These are phyloP conservation scores for Xylariales sp. DNA, from an alignment of 2,329 filamentous ascomycete species.

Conservation along the genomic window DNA sequence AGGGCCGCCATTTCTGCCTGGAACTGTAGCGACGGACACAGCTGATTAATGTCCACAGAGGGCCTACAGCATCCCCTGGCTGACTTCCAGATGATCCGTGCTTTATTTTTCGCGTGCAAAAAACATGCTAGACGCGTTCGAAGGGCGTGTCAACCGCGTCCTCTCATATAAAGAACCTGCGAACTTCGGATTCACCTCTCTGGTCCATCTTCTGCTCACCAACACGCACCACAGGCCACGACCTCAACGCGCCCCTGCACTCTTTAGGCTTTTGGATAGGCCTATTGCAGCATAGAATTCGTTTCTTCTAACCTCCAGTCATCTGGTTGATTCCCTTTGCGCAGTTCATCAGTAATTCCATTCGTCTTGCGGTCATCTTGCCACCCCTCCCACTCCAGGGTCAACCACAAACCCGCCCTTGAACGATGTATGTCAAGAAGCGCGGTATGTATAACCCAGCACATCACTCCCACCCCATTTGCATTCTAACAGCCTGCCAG, in stretches of 20 bases:
- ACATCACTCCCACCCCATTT: too few relatives aligned
- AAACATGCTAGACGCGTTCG: background rate
- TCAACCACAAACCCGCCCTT: constrained; percentile 16
- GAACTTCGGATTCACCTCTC: constrained; percentile 5
- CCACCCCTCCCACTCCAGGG: constrained; percentile 12
- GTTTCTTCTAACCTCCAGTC: background rate
- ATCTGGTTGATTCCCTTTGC: background rate
- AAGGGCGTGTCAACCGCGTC: constrained; percentile 4
- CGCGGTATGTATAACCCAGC: constrained; percentile 46
- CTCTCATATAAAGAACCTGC: constrained; percentile 5
- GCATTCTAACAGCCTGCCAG: constrained; percentile 46
- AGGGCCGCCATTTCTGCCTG: background rate
- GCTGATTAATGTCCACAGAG: constrained; percentile 6
- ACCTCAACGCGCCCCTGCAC: constrained; percentile 10
- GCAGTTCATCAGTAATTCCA: background rate
- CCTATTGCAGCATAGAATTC: constrained; percentile 3
- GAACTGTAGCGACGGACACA: background rate
- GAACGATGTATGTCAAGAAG: constrained; percentile 60
- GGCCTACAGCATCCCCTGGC: background rate
- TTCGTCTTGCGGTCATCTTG: too few relatives aligned
- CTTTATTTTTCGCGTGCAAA: constrained; percentile 2
- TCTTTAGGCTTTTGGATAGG: too few relatives aligned
- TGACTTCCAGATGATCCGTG: background rate
- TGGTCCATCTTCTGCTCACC: constrained; percentile 14
- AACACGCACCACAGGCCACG: constrained; percentile 12